Evolutionary conservation across 495 filamentous ascomycete genomes (phyloP).

Genomic region (Pyrenula massariospora): DNA sequence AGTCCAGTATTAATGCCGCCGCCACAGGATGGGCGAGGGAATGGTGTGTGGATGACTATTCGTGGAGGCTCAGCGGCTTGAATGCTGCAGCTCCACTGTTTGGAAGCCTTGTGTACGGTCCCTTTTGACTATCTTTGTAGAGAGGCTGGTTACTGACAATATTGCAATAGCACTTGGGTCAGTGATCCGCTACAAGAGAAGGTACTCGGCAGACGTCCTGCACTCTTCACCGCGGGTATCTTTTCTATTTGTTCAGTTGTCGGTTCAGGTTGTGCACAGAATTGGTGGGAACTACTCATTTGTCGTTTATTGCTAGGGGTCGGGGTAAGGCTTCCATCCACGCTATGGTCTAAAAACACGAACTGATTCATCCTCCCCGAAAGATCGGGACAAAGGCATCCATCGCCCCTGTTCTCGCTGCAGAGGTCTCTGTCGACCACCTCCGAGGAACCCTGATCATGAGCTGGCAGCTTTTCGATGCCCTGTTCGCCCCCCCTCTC

Average conservation of each 20-base stretch:
- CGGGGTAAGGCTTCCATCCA: conserved; percentile 28
- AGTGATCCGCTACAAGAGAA: conserved; percentile 55
- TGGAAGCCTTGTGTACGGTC: no score
- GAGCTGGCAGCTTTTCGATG: conserved; percentile 68
- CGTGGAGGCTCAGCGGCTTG: conserved; percentile 25
- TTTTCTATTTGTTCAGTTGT: conserved; percentile 51
- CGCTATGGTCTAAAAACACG: no score
- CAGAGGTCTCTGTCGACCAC: conserved; percentile 55
- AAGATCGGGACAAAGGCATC: conserved; percentile 42
- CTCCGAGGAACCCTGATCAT: conserved; percentile 62
- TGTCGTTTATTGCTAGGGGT: conserved; percentile 54
- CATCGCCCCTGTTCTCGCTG: conserved; percentile 56
- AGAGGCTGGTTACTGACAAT: no score
- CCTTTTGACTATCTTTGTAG: no score
- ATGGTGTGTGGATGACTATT: conserved; percentile 22
- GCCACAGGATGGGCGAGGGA: conserved; percentile 45
- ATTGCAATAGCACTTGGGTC: conserved; percentile 52
- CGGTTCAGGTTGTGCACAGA: conserved; percentile 42
- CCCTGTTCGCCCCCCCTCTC: no score
- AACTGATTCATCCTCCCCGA: no score
- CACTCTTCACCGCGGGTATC: conserved; percentile 52
- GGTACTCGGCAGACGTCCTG: conserved; percentile 46
- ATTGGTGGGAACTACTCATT: conserved; percentile 44
- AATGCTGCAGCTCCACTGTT: conserved; percentile 20
- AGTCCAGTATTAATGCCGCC: conserved; percentile 56